Evolutionary conservation across 2,329 filamentous ascomycete genomes (phyloP), one percentile per base, ranked within the genome.

Genomic region (Paecilomyces formosus): DNA sequence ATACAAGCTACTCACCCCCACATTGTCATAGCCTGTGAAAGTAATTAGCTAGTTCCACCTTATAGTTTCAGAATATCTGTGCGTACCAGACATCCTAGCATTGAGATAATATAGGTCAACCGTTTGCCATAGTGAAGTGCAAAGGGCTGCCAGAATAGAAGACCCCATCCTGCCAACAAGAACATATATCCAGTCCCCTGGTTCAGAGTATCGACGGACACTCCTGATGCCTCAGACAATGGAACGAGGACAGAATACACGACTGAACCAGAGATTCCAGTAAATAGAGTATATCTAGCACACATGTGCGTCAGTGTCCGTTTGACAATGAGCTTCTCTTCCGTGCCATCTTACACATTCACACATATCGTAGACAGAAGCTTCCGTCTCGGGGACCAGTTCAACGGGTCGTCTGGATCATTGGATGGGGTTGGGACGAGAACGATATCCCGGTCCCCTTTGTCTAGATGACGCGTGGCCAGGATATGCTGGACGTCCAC

Each of bases 101-200:
- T 54, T 0, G 72, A 74, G 2, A 74, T 8, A 5, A 75, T 50
- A 58, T 72, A 74, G 0, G 70, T 72, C 57, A 72, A 59, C 5
- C 72, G 66, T 59, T 74, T 74, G 22, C 77, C 78, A 64, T 75
- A 79, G 51, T 77, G 73, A 61, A 78, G 63, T 1, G 78, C 75
- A 56, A 79, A 73, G 0, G 78, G 76, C 60, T 80, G 78, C 78
- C 78, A 80, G 55, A 79, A 74, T 0, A 79, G 57, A 18, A 76
- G 65, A 0, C 75, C 75, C 76, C 77, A 80, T 22, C 76, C 76
- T 1, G 74, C 72, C 11, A 79, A 62, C 18, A 79, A 61, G 54
- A 78, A 79, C 62, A 75, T 60, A 60, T 72, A 74, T 4, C 72
- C 72, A 0, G 74, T 78, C 15, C 75, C 75, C 56, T 73, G 62